Evolutionary conservation across 768 basidiomycete genomes (phyloP), one percentile per base, ranked within the genome.

Genomic region (Trametes elegans): DNA sequence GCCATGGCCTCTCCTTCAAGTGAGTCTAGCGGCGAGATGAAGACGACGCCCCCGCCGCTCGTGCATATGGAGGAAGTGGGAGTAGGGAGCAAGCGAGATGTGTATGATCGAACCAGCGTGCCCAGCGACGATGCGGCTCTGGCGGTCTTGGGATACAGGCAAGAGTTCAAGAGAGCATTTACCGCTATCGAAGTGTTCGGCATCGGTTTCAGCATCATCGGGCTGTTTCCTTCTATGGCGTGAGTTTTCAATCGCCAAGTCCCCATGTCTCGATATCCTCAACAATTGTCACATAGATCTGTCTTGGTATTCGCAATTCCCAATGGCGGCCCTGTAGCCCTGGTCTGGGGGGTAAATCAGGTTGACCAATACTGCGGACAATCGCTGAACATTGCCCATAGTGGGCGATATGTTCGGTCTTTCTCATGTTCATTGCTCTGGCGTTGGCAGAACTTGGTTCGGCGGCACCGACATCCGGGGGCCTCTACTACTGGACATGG

Each of bases 301-400:
- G 74, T 78, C 13, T 67, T 79, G 8, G 50, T 68, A 53, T 84
- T 82, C 64, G 76, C 84, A 3, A 68, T 86, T 18, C 83, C 83
- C 0, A 84, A 87, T 65, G 87, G 87, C 13, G 86, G 84, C 5
- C 79, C 84, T 0, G 78, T 81, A 1, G 78, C 83, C 1, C 82
- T 88, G 80, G 82, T 86, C 11, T 89, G 85, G 85, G 85, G 85
- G 14, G 82, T 83, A 57, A 54, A n/a, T n/a, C n/a, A n/a, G n/a
- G 79, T 71, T 3, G 24, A 38, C 3, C n/a, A 11, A 16, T 39
- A 6, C 19, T 14, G 28, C 18, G 24, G 7, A 7, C 16, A 32
- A 19, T 13, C 14, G 40, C 18, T 29, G 11, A 2, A 36, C 24
- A 29, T n/a, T 7, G 26, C 8, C 0, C 19, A 11, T 26, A 70